phyloP scores from a whole-genome alignment of 1,284 basidiomycete genomes.

The Tylopilus sp. region DNA sequence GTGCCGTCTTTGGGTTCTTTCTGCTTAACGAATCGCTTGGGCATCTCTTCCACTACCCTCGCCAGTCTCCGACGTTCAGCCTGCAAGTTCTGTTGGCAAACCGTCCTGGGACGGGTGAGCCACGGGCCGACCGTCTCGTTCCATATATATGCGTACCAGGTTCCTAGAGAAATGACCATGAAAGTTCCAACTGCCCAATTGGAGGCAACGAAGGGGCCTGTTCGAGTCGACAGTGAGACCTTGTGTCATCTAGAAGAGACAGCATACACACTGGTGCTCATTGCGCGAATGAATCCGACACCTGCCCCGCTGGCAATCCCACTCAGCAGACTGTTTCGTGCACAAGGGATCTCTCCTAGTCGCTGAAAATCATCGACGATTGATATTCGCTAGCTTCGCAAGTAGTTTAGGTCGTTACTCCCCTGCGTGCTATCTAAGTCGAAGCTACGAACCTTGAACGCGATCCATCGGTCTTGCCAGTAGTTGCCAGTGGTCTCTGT shows the following conservation, averaged over 20 bases:
- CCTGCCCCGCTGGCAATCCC: constrained; percentile 53
- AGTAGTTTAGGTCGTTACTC: constrained; percentile 14
- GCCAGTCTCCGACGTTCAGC: constrained; percentile 54
- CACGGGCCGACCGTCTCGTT: neutral
- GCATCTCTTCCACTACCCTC: constrained; percentile 57
- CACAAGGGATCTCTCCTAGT: constrained; percentile 59
- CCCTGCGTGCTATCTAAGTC: neutral
- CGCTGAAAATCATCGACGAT: constrained; percentile 41
- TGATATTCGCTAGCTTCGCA: constrained; percentile 46
- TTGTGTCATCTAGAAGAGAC: neutral
- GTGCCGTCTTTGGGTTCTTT: constrained; percentile 35
- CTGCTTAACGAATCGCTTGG: constrained; percentile 47
- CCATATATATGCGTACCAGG: constrained; percentile 40
- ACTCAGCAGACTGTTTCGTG: constrained; percentile 47
- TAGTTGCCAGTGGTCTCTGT: constrained; percentile 42
- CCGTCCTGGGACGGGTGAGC: constrained; percentile 43
- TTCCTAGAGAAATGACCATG: constrained; percentile 46
- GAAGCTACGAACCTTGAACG: constrained; percentile 39
- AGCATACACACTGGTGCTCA: constrained; percentile 44
- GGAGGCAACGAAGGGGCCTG: constrained; percentile 44
- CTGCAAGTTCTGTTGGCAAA: constrained; percentile 53
- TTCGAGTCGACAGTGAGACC: constrained; percentile 9
- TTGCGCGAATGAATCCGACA: constrained; percentile 53
- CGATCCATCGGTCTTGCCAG: constrained; percentile 41
- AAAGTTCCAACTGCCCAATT: constrained; percentile 58